Base-by-base conservation (phyloP, 129 eudicot genomes). In the Pittosporum tobira region DNA sequence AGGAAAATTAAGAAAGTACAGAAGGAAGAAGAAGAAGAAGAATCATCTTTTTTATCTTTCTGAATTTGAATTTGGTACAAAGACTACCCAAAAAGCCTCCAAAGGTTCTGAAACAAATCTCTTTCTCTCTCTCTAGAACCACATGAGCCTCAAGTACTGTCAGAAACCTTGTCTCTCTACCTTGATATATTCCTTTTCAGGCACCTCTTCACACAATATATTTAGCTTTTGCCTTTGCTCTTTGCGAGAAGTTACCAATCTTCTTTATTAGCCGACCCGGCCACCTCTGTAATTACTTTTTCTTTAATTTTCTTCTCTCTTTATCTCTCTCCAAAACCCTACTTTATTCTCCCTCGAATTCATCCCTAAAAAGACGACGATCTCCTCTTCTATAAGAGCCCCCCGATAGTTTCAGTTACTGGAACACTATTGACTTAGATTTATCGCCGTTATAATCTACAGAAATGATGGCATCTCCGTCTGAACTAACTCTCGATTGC, bases 171-270 rank as follows among this genome's bases (percentile, higher is more conserved):
- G 62, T 74, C 0, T 34, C 1, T 1, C 11, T 34, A 19, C 68
- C 71, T 58, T 64, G 81, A 74, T 74, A 74, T 82, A 67, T 64
- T 73, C 59, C 51, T 51, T 14, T 63, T 9, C 31, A 56, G 6
- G 16, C 64, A 65, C 62, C 65, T 59, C 48, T 61, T 63, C 73
- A 69, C 77, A 65, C 71, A 71, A 51, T 51, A 15, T 13, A 16
- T 55, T n/a, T 30, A 29, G 18, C 43, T 16, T 18, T 55, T 76
- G 57, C 71, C 81, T 84, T 78, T 77, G 76, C 60, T 82, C 82
- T 68, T 79, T 82, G 84, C 83, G 82, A 88, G 81, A 79, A 85
- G 78, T 83, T 78, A 82, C 89, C 86, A 75, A 73, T 50, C 73
- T 67, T 76, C 75, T 68, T 63, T 71, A 57, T 51, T 47, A 57